Evolutionary conservation across 139 green algal species (phyloP), one percentile per base, ranked within the genome.

Genomic region (Mesotaenium endlicherianum): DNA sequence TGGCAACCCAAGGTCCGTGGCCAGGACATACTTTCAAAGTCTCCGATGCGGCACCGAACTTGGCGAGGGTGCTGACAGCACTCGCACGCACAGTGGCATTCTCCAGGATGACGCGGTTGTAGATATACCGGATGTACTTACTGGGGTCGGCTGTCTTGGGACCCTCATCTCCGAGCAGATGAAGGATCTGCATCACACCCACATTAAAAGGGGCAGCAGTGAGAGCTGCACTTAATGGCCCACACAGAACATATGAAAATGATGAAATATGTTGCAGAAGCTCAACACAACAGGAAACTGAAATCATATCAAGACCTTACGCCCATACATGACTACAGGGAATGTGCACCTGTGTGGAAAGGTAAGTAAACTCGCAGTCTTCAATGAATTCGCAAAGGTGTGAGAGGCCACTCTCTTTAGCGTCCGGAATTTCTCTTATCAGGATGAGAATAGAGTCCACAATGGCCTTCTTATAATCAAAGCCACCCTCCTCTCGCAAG

Each of bases 331-430:
- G n/a, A n/a, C n/a, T n/a, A n/a, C n/a, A n/a, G n/a, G n/a, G n/a
- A 20, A 79, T 59, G 40, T 5, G 31, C 26, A 88, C 83, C 86
- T 90, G 38, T 14, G 93, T 92, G 53, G 92, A 96, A 39, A 99
- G 94, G 91, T 94, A 97, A 0, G 95, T 98, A 90, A 99, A 99
- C 88, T 99, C 96, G 89, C 96, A 99, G 89, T 99, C 96, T 90
- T 99, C 96, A 50, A 99, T 99, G 93, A 99, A 99, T 91, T 99
- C 96, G 68, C 94, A 98, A 64, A 99, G 89, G 90, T 99, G 95
- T 1, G 86, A 89, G 67, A 99, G 91, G 1, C 95, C 96, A n/a
- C 92, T 86, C 89, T 99, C 97, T 85, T 97, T 98, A 69, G 97
- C 93, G 30, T 99, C 96, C 14, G 97, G 95, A 74, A 99, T 98